phyloP scores from a whole-genome alignment of 768 basidiomycete species.

The Megacollybia marginata region DNA sequence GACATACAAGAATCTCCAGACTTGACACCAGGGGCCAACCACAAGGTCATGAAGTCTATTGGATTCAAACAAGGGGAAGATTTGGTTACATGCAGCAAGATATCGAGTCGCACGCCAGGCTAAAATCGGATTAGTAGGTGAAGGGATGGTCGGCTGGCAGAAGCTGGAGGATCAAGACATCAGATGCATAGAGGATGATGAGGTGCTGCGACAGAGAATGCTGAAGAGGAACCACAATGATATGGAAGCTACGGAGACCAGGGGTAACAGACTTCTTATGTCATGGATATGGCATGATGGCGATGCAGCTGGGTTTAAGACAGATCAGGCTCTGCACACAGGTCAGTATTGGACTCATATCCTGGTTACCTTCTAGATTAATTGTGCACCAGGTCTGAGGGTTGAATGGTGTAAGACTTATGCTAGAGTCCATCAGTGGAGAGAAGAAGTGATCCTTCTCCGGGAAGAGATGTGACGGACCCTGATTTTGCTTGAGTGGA shows the following conservation, averaged over 20 bases:
- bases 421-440: constrained; percentile 10
- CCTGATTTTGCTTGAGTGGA: constrained; percentile 10
- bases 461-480: constrained; percentile 18
- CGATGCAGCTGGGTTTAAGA: neutral
- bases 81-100: constrained; percentile 2
- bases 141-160: neutral
- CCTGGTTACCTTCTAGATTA: no score
- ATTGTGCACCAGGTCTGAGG: neutral
- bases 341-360: neutral
- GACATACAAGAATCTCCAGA: constrained; percentile 16
- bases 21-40: constrained; percentile 13
- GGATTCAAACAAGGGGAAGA: constrained; percentile 4
- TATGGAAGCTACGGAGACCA: neutral
- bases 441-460: constrained; percentile 13
- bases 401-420: constrained; percentile 15
- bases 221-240: neutral
- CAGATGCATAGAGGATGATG: constrained; percentile 10
- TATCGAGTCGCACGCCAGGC: constrained; percentile 8
- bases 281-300: constrained; percentile 19
- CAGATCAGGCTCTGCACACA: neutral
- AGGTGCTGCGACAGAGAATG: neutral
- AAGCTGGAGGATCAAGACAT: constrained; percentile 7
- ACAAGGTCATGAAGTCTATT: constrained; percentile 10
- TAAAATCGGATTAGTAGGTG: constrained; percentile 10
- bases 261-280: constrained; percentile 1